Percentiles rank a stretch among this genome's conserved stretches.
phyloP scores from a whole-genome alignment of 345 rosid species.

The Turnera subulata region DNA sequence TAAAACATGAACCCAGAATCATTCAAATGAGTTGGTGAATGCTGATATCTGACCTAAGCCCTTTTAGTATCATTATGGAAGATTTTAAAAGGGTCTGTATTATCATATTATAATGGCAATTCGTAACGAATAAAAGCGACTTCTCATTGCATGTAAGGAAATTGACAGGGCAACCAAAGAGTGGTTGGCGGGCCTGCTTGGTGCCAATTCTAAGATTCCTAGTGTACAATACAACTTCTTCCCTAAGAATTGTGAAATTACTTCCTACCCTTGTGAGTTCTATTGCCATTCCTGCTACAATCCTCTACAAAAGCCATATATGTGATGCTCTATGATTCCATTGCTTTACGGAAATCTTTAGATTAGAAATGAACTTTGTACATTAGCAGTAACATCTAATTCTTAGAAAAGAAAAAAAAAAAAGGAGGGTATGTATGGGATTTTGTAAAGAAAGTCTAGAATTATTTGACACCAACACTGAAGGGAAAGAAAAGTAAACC shows the following conservation, averaged over 20 bases:
- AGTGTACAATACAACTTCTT: neutral
- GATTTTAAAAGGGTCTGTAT: neutral
- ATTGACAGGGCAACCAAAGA: constrained; percentile 43
- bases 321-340: no score
- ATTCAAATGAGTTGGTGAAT: constrained; percentile 12
- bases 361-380: neutral
- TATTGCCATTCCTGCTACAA: neutral
- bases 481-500: no score
- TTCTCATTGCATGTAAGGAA: constrained; percentile 29
- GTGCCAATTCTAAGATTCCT: constrained; percentile 14
- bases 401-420: no score
- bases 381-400: neutral
- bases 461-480: neutral
- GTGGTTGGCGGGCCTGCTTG: constrained; percentile 37
- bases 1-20: constrained; percentile 9
- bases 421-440: constrained; percentile 19
- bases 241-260: neutral
- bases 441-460: neutral
- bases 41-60: constrained; percentile 22
- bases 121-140: constrained; percentile 32
- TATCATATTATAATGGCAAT: neutral
- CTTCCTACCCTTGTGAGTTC: neutral
- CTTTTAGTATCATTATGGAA: neutral
- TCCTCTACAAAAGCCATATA: no score
- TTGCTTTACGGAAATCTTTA: no score